Evolutionary conservation across 208 protist genomes (phyloP).

Genomic region (Trypanosoma brucei): DNA sequence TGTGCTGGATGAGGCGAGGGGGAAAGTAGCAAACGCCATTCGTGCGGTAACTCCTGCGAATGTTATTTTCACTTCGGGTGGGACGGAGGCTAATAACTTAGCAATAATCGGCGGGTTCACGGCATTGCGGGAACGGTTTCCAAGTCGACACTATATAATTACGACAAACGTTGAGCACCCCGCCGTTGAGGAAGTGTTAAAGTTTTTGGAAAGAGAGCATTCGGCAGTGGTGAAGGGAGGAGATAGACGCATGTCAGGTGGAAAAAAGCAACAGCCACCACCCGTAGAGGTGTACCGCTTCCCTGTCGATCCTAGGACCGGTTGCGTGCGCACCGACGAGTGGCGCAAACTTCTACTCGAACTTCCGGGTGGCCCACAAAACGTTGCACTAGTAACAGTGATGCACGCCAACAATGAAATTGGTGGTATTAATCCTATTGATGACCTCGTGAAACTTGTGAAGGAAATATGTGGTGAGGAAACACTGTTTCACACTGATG

Average conservation of each 20-base stretch:
- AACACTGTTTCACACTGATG: slow-evolving; percentile 92
- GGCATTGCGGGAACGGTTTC: slow-evolving; percentile 28
- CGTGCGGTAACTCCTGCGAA: slow-evolving; percentile 33
- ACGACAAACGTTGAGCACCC: slow-evolving; percentile 83
- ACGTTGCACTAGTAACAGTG: slow-evolving; percentile 80
- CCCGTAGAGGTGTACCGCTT: slow-evolving; percentile 28
- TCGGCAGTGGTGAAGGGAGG: background rate
- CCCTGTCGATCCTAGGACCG: slow-evolving; percentile 36
- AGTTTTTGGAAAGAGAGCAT: slow-evolving; percentile 23
- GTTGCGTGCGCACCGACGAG: slow-evolving; percentile 26
- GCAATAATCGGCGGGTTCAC: slow-evolving; percentile 75
- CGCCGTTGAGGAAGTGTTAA: slow-evolving; percentile 79
- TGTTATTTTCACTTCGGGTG: slow-evolving; percentile 92
- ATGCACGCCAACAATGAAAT: slow-evolving; percentile 97
- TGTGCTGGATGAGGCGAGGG: slow-evolving; percentile 71
- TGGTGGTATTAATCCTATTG: slow-evolving; percentile 89
- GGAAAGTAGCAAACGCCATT: slow-evolving; percentile 47
- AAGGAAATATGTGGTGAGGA: slow-evolving; percentile 58
- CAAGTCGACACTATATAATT: slow-evolving; percentile 47
- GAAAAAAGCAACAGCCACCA: slow-evolving; percentile 6
- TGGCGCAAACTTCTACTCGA: slow-evolving; percentile 29
- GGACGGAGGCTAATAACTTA: slow-evolving; percentile 93
- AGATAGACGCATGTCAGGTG: background rate
- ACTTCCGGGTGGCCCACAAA: slow-evolving; percentile 38
- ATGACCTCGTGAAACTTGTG: slow-evolving; percentile 57